These are phyloP conservation scores for Auriculariales sp. DNA, from an alignment of 768 basidiomycete species.

Conservation along the genomic window DNA sequence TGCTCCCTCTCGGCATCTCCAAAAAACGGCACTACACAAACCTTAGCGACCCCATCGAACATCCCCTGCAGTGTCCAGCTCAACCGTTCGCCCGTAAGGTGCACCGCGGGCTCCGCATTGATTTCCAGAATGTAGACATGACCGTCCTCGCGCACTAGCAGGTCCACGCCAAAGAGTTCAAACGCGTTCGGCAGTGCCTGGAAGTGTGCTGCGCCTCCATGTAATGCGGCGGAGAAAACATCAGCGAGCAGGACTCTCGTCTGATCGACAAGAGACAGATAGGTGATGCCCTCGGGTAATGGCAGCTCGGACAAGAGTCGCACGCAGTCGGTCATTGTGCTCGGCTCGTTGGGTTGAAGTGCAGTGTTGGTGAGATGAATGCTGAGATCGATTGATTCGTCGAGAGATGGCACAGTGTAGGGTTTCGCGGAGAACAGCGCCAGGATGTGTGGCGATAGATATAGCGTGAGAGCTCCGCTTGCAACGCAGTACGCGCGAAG, in stretches of 20 bases:
- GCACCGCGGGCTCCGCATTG: constrained; percentile 93
- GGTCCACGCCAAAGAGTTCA: constrained; percentile 90
- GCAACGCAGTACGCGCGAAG: constrained; percentile 78
- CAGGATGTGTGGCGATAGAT: constrained; percentile 67
- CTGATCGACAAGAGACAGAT: constrained; percentile 40
- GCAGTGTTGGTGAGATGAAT: constrained; percentile 90
- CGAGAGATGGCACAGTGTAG: constrained; percentile 35
- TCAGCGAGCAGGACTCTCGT: constrained; percentile 58
- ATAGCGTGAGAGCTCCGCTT: constrained; percentile 62
- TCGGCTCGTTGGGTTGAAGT: constrained; percentile 40
- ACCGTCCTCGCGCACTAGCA: constrained; percentile 37
- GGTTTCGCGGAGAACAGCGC: constrained; percentile 75
- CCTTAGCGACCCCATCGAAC: constrained; percentile 53
- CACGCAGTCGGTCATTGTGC: constrained; percentile 30
- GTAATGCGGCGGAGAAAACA: constrained; percentile 72
- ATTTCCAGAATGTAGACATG: constrained; percentile 72
- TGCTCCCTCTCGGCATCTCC: constrained; percentile 4
- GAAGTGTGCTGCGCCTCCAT: constrained; percentile 18
- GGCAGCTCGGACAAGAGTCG: constrained; percentile 63
- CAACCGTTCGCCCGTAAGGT: constrained; percentile 74
- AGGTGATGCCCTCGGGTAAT: constrained; percentile 22
- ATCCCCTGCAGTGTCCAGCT: constrained; percentile 70
- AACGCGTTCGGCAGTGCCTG: constrained; percentile 85
- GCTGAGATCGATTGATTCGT: constrained; percentile 34
- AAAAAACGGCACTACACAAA: constrained; percentile 61